Base-by-base conservation (phyloP, 345 rosid genomes). In the Clarkia xantiana region DNA sequence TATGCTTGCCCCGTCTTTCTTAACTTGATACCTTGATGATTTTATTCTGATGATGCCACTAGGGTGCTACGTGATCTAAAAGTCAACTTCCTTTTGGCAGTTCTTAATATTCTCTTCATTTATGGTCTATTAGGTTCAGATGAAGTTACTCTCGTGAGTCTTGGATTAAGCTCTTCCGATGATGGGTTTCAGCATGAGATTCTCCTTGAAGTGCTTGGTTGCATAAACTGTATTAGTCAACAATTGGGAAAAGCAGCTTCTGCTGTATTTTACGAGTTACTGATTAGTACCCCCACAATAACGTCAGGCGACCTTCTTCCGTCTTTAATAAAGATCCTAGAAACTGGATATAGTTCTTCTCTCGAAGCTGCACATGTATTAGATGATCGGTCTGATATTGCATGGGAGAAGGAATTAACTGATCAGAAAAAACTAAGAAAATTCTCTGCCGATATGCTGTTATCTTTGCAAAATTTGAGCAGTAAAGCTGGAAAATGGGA, bases 161-260 rank as follows among this genome's bases (percentile, higher is more conserved):
- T 58, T 40, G 82, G 69, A 40, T 57, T 74, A 60, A 79, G 70
- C 40, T 34, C 76, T 57, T 62, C 60, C 42, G 70, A 60, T 53
- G 75, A 66, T 60, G 57, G 40, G 40, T 43, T 60, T 64, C 88
- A 80, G 50, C 61, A 65, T 48, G 83, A 70, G 58, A 68, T 91
- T 64, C 75, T 91, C 58, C 62, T 63, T 53, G 89, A 82, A 53
- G 72, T 86, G 45, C 75, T 79, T 44, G 67, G 73, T 63, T 84
- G 96, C 59, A 67, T 70, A 22, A 49, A 51, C 42, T 73, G 64
- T 65, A 65, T 84, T 55, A 76, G 80, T 73, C 89, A 86, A 63
- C 93, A 79, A 58, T 65, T 86, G 62, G 93, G 98, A 36, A 78
- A 77, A 73, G 61, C 77, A 19, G 75, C 85, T 56, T 76, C 88